phyloP scores from a whole-genome alignment of 306 rosid genomes.

The Cyamopsis tetragonoloba region DNA sequence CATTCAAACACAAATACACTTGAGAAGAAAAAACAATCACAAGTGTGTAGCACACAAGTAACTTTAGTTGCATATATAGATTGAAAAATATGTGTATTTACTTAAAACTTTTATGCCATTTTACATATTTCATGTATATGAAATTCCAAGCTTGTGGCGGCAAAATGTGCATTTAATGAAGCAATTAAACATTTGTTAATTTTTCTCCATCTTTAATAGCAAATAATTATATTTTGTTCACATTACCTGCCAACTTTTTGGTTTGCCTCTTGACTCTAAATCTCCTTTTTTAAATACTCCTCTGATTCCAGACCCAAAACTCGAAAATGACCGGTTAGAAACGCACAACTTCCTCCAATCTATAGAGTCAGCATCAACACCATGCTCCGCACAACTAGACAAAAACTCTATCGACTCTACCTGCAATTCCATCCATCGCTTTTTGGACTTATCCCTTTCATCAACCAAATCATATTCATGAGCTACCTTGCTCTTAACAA shows the following conservation, averaged over 20 bases:
- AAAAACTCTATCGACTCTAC: slow-evolving; percentile 37
- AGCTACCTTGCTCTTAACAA: slow-evolving; percentile 33
- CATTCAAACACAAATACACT: neutral
- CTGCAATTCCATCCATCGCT: slow-evolving; percentile 47
- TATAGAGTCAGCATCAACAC: neutral
- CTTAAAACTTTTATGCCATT: neutral
- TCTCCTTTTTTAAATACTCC: no score
- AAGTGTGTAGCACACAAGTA: neutral
- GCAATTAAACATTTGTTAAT: neutral
- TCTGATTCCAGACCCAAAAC: no score
- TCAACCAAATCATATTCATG: slow-evolving; percentile 36
- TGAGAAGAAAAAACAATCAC: slow-evolving; percentile 3
- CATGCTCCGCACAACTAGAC: slow-evolving; percentile 10
- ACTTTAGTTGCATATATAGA: slow-evolving; percentile 12
- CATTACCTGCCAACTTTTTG: slow-evolving; percentile 55
- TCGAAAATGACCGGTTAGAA: slow-evolving; percentile 22
- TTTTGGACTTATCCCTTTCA: slow-evolving; percentile 24
- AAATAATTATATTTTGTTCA: neutral
- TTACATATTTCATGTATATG: neutral
- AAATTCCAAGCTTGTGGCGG: slow-evolving; percentile 7
- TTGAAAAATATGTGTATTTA: neutral
- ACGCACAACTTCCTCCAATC: neutral
- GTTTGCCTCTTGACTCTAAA: slow-evolving; percentile 36
- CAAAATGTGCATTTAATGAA: neutral
- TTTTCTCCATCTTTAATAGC: slow-evolving; percentile 11